Evolutionary conservation across 2,329 filamentous ascomycete species (phyloP), one percentile per base, ranked within the genome.

Genomic region (Berkeleyomyces rouxiae): DNA sequence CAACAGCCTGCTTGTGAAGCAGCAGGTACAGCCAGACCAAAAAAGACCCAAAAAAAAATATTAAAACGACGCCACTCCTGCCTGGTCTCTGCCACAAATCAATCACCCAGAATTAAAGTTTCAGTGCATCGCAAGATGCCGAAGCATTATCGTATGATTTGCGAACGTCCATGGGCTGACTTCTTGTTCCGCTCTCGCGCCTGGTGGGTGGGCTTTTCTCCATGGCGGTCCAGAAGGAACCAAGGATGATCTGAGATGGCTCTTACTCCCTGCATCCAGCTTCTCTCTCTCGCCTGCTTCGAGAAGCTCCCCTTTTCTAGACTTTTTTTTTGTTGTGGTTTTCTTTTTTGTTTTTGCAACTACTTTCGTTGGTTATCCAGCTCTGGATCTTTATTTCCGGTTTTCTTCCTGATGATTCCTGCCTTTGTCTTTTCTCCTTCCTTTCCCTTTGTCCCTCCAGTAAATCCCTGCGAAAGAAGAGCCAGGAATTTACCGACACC

Each of bases 91-190:
- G 39, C n/a, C 36, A 55, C 11, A 39, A 39, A 55, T 55, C 51
- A 23, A 23, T 23, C 51, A 16, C 13, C 39, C 11, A 7, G 4
- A 55, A 66, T 67, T 65, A 64, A 49, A 63, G 58, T 65, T 64
- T 63, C 59, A 59, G 65, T 62, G 59, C 55, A 61, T 64, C 58
- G 51, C 62, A 64, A 64, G 62, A 64, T 64, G 42, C 36, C 31
- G 16, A 55, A 46, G 33, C 57, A 47, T 57, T 58, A 64, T 64
- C 62, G 62, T 64, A 64, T 64, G 62, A 64, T 64, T 61, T 51
- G 37, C 7, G 11, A 10, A 47, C 10, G 40, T 23, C 31, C 61
- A 36, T 62, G 61, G 61, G 61, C 11, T 43, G 61, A 62, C 61
- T 57, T 59, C 39, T 10, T 46, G 36, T 59, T 59, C 58, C 42